Conservation (phyloP, 148 eudicot species). For the Pouteria glomerata region DNA sequence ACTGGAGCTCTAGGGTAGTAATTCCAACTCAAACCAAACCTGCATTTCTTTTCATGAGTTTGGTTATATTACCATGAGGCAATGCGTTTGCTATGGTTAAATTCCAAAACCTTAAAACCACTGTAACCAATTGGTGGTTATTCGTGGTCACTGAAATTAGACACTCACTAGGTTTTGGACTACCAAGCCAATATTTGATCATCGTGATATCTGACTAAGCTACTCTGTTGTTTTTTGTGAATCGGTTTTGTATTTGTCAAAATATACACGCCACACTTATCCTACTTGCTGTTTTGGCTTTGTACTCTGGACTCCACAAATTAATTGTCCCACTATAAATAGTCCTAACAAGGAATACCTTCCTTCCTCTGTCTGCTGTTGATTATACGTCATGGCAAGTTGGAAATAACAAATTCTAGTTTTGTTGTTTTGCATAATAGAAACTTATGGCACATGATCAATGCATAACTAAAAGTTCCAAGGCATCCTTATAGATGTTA, state of each 20-base stretch:
- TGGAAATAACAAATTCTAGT: neutral
- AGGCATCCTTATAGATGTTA: neutral
- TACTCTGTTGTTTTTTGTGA: neutral
- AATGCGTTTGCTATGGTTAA: neutral
- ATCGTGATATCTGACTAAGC: neutral
- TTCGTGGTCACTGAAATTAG: too few relatives aligned
- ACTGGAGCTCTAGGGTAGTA: neutral
- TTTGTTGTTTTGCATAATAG: neutral
- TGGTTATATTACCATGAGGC: neutral
- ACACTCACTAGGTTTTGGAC: too few relatives aligned
- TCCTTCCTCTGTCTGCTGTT: neutral
- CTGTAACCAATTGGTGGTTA: too few relatives aligned
- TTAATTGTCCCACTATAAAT: neutral
- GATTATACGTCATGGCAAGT: neutral
- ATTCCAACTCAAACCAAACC: neutral
- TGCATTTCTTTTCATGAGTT: neutral
- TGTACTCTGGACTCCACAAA: neutral
- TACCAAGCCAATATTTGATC: neutral
- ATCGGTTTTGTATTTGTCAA: neutral
- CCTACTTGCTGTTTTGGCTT: neutral
- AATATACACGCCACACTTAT: neutral
- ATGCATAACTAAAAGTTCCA: neutral
- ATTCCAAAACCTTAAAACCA: neutral
- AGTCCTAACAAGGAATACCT: neutral
- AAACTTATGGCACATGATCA: neutral